Conservation (phyloP, 192 early-diverging fungal genomes). For the Phlyctochytrium arcticum region DNA sequence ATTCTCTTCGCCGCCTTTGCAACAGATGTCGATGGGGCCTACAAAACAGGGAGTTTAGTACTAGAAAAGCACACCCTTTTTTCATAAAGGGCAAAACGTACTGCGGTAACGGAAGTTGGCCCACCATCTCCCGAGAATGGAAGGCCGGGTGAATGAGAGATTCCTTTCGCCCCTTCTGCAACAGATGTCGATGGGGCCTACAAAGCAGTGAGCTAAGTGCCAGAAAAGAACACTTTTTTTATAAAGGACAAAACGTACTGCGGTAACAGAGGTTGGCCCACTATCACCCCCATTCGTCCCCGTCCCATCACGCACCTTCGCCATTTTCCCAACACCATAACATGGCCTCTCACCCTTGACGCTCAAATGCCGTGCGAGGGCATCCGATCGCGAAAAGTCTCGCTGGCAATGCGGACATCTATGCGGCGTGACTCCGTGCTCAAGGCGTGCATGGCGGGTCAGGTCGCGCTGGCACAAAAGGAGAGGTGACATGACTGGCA, state of each 20-base stretch:
- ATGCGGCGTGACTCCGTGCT: constrained; percentile 12
- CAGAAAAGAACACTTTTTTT: not conserved
- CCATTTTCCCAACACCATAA: not conserved
- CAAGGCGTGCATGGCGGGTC: not conserved
- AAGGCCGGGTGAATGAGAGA: too few relatives aligned
- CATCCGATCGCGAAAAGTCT: constrained; percentile 27
- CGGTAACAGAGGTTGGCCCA: not conserved
- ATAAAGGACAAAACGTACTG: not conserved
- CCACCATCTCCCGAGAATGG: too few relatives aligned
- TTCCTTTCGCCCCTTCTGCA: too few relatives aligned
- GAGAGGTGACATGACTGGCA: not conserved
- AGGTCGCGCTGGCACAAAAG: not conserved
- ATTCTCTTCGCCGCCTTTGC: not conserved
- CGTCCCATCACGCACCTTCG: not conserved
- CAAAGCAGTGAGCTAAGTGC: not conserved
- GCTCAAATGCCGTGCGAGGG: constrained; percentile 25
- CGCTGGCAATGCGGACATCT: constrained; percentile 9
- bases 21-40: not conserved
- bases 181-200: too few relatives aligned
- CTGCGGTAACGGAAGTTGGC: too few relatives aligned
- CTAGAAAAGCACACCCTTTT: too few relatives aligned
- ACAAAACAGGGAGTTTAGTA: too few relatives aligned
- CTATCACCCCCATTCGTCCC: not conserved
- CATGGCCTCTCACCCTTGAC: not conserved
- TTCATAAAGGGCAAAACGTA: too few relatives aligned